Evolutionary conservation across 2,329 filamentous ascomycete genomes (phyloP).

Genomic region (Monilinia laxa): DNA sequence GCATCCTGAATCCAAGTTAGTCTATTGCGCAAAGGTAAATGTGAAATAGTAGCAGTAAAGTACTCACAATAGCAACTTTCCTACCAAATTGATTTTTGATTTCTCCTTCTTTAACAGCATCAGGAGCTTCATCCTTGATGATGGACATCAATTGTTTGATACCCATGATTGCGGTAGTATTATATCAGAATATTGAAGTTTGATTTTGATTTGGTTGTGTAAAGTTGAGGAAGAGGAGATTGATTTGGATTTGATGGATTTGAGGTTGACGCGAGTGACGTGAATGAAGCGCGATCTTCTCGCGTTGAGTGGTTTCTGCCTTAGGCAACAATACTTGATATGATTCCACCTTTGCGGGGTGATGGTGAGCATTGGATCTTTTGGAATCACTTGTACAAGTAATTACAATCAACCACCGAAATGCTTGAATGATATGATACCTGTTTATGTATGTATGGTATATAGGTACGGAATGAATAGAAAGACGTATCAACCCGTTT

Average conservation of each 20-base stretch:
- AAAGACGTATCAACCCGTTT: neutral
- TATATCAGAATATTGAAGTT: neutral
- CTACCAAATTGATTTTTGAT: constrained; percentile 99
- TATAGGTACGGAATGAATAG: neutral
- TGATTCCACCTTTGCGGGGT: neutral
- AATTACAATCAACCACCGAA: neutral
- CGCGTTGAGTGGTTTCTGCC: constrained; percentile 26
- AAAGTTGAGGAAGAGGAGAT: constrained; percentile 14
- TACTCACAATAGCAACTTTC: constrained; percentile 91
- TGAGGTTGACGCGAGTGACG: constrained; percentile 16
- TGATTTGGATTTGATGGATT: constrained; percentile 7
- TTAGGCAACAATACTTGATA: neutral
- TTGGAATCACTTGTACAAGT: neutral
- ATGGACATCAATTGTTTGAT: constrained; percentile 76
- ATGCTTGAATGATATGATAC: neutral
- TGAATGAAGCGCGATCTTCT: constrained; percentile 21
- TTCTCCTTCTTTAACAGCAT: constrained; percentile 91
- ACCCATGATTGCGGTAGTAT: constrained; percentile 49
- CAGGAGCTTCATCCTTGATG: constrained; percentile 90
- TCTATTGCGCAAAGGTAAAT: constrained; percentile 12
- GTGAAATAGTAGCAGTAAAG: constrained; percentile 1
- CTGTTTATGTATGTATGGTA: too few species aligned
- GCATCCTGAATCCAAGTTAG: constrained; percentile 51
- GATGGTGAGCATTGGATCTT: neutral
- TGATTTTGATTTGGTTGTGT: constrained; percentile 16